These are phyloP conservation scores for Calonectria leucothoes DNA, from an alignment of 2,329 filamentous ascomycete genomes.

Conservation along the genomic window DNA sequence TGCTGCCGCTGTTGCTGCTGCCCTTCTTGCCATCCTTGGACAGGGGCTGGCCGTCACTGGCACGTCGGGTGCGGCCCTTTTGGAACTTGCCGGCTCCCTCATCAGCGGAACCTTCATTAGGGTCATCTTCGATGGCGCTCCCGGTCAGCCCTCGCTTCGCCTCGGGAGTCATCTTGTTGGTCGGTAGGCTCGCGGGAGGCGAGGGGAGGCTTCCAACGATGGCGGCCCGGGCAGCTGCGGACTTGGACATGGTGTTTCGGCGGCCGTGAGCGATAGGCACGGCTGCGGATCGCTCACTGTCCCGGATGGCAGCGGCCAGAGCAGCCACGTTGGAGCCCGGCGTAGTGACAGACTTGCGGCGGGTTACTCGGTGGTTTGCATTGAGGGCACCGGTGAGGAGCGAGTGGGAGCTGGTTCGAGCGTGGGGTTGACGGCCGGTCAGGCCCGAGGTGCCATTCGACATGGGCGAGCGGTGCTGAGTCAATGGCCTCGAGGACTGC, in stretches of 20 bases:
- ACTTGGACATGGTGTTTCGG: constrained; percentile 77
- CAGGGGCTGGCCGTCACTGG: constrained; percentile 89
- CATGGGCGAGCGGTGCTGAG: constrained; percentile 70
- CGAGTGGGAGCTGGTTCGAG: constrained; percentile 84
- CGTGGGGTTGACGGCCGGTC: constrained; percentile 70
- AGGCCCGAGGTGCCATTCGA: constrained; percentile 71
- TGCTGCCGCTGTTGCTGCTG: too few relatives aligned
- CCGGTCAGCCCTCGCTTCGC: constrained; percentile 64
- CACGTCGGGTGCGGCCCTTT: constrained; percentile 66
- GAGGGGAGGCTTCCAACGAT: constrained; percentile 69
- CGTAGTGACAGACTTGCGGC: constrained; percentile 92
- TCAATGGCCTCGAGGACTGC: constrained; percentile 74
- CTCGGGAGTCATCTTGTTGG: constrained; percentile 62
- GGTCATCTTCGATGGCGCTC: constrained; percentile 77
- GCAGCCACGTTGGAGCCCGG: constrained; percentile 79
- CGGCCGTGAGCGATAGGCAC: constrained; percentile 71
- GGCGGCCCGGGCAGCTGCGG: constrained; percentile 63
- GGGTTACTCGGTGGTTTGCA: constrained; percentile 85
- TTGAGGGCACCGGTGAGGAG: constrained; percentile 82
- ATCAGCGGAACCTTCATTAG: constrained; percentile 67
- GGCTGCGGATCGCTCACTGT: constrained; percentile 68
- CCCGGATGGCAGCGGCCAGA: constrained; percentile 78
- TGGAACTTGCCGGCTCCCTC: constrained; percentile 62
- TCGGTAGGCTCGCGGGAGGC: constrained; percentile 76
- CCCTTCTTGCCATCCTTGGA: constrained; percentile 87